Base-by-base conservation (phyloP, 1,284 basidiomycete genomes). In the Athelia sp. region DNA sequence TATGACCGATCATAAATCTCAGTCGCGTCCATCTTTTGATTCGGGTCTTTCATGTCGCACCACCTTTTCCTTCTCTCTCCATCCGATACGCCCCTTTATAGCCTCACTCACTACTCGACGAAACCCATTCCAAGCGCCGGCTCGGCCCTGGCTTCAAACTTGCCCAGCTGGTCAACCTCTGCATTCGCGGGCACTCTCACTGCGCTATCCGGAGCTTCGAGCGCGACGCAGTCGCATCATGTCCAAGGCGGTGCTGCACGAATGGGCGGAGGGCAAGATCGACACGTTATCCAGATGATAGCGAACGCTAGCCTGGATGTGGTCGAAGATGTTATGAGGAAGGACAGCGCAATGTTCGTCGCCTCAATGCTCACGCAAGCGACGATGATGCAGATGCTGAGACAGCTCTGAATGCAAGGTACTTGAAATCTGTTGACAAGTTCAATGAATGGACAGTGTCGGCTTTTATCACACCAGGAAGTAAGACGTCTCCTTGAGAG, bases 371-470 rank as follows among this genome's bases (percentile, higher is more conserved):
- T n/a, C n/a, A n/a, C n/a, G n/a, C n/a, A n/a, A 29, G 11, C 19
- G 32, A 24, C 47, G 38, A n/a, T 26, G 32, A 31, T 40, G 9
- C 21, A 22, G 18, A 43, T 29, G 26, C 26, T 29, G 13, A 29
- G 26, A 6, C 26, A 13, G 26, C 43, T 50, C 43, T 22, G n/a
- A n/a, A 45, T 34, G 18, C 62, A 52, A 97, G 94, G 85, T 96
- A 96, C 66, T 75, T 97, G 52, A 94, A 93, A 63, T 82, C 83
- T 18, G 84, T 97, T 50, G 94, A 98, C 76, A 90, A 87, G 69
- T 95, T 97, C 72, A 97, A 98, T 63, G 95, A 98, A 64, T 98
- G 95, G 94, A 93, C 82, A 1, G 84, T 97, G 18, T 97, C 94
- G 9, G 93, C 90, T 24, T 98, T 96, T 69, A 76, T 97, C 15